These are phyloP conservation scores for Mycena albidolilacea DNA, from an alignment of 768 basidiomycete species.

Conservation along the genomic window DNA sequence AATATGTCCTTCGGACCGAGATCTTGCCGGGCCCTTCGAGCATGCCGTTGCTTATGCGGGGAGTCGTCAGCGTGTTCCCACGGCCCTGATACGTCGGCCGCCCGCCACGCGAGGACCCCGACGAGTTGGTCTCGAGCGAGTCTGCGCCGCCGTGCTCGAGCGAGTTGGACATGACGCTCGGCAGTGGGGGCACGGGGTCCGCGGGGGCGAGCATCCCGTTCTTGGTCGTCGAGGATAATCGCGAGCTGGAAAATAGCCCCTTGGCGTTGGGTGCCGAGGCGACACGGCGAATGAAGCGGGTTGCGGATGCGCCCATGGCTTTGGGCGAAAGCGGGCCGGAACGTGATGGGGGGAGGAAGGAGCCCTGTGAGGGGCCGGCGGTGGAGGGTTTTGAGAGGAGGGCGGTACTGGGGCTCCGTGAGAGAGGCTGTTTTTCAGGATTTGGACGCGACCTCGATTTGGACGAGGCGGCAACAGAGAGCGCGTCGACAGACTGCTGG, in stretches of 20 bases:
- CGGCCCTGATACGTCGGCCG: conserved; percentile 62
- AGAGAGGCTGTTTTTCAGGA: conserved; percentile 59
- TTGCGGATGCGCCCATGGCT: conserved; percentile 79
- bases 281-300: conserved; percentile 94
- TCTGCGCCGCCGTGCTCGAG: conserved; percentile 71
- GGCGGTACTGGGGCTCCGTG: conserved; percentile 37
- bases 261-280: conserved; percentile 98
- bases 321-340: conserved; percentile 75
- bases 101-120: conserved; percentile 74
- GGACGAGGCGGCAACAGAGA: conserved; percentile 52
- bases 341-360: conserved; percentile 64
- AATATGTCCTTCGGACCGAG: conserved; percentile 95
- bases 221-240: conserved; percentile 74
- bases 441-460: conserved; percentile 59
- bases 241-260: conserved; percentile 80
- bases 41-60: conserved; percentile 62
- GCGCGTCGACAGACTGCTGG: conserved; percentile 57
- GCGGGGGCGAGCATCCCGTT: conserved; percentile 86
- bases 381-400: conserved; percentile 53
- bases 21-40: conserved; percentile 70
- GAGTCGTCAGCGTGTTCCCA: conserved; percentile 53
- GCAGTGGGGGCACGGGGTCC: conserved; percentile 70
- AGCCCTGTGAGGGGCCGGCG: conserved; percentile 62
- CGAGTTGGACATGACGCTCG: conserved; percentile 61
- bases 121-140: conserved; percentile 86